Conservation (phyloP, 495 filamentous ascomycete species). For the Poronia punctata region DNA sequence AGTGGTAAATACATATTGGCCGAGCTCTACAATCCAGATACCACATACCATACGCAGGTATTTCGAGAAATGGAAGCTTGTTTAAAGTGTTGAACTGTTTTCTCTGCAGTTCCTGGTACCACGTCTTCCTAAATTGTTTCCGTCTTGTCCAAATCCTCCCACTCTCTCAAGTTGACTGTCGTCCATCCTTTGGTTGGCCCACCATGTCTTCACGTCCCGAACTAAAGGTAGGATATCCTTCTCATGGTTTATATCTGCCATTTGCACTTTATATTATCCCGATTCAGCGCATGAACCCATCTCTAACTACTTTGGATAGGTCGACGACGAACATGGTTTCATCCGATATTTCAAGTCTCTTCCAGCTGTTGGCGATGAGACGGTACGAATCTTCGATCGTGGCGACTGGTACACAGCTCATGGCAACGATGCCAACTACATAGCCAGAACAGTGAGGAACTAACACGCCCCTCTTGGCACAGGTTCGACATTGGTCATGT, state of each 20-base stretch:
- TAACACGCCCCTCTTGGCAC: constrained; percentile 14
- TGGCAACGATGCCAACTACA: constrained; percentile 85
- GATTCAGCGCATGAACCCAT: background rate
- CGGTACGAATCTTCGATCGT: constrained; percentile 85
- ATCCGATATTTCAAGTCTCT: constrained; percentile 89
- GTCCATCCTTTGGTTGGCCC: background rate
- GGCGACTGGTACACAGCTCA: constrained; percentile 95
- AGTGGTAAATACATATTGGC: too few relatives aligned
- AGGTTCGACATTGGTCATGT: constrained; percentile 1
- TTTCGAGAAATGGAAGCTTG: too few relatives aligned
- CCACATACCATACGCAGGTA: too few relatives aligned
- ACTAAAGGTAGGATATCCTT: constrained; percentile 59
- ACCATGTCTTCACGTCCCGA: constrained; percentile 88
- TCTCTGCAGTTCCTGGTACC: too few relatives aligned
- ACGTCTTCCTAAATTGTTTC: too few relatives aligned
- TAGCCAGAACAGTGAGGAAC: constrained; percentile 65
- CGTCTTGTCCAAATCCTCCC: too few relatives aligned
- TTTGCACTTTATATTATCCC: constrained; percentile 1
- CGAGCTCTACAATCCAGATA: too few relatives aligned
- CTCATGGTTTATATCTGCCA: background rate
- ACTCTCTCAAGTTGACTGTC: too few relatives aligned
- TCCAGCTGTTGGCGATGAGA: constrained; percentile 58
- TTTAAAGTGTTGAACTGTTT: too few relatives aligned
- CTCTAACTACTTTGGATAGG: constrained; percentile 38
- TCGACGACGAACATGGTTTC: constrained; percentile 94